phyloP scores from a whole-genome alignment of 192 early-diverging fungal species.

The Obelidium mucronatum region DNA sequence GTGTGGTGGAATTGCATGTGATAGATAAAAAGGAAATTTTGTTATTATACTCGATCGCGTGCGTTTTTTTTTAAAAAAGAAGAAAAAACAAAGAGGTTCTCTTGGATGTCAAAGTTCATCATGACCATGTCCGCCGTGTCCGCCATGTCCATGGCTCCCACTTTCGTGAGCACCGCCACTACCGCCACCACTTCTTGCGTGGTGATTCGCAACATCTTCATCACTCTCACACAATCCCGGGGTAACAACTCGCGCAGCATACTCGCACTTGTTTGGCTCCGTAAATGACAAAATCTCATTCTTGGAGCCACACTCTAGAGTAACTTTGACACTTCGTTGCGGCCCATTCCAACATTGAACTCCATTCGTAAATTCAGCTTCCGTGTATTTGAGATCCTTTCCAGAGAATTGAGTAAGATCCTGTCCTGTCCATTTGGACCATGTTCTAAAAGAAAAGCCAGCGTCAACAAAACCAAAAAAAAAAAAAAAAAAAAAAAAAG shows the following conservation, averaged over 20 bases:
- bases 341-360: constrained; percentile 96
- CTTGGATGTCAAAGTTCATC: too few relatives aligned
- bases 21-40: too few relatives aligned
- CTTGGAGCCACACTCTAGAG: constrained; percentile 76
- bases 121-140: too few relatives aligned
- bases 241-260: constrained; percentile 72
- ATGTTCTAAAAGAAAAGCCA: neutral
- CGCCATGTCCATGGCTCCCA: too few relatives aligned
- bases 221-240: constrained; percentile 78
- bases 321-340: constrained; percentile 71
- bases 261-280: constrained; percentile 96
- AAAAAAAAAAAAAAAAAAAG: constrained; percentile 56
- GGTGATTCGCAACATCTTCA: constrained; percentile 9
- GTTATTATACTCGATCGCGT: too few relatives aligned
- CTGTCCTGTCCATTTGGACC: constrained; percentile 26
- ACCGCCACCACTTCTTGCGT: neutral
- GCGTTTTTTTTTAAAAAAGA: too few relatives aligned
- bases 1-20: too few relatives aligned
- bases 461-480: too few relatives aligned
- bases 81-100: too few relatives aligned
- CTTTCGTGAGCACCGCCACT: too few relatives aligned
- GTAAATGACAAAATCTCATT: constrained; percentile 72
- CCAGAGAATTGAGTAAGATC: constrained; percentile 30
- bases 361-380: constrained; percentile 75
- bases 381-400: constrained; percentile 50